A percentile compares a stretch with the other conserved stretches of the same genome.
Evolutionary conservation across 331 rosid genomes (phyloP).

Genomic region (Dryas integrifolia): DNA sequence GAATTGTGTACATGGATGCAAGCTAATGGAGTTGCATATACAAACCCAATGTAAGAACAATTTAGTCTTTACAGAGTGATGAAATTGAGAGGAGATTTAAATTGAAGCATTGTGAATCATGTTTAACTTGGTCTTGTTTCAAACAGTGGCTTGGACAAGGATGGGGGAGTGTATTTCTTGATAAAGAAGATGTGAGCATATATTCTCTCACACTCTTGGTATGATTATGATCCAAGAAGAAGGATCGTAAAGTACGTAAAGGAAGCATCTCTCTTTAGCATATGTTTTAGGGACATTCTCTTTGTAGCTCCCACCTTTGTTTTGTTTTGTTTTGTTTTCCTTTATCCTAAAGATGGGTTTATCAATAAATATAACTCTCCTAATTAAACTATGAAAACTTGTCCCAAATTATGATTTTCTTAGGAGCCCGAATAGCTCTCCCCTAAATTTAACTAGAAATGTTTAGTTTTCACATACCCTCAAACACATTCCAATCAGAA

Average conservation of each 20-base stretch:
- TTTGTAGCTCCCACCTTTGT: conserved; percentile 52
- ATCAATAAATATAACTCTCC: neutral
- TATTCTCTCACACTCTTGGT: conserved; percentile 45
- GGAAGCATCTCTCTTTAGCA: conserved; percentile 56
- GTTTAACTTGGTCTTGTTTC: neutral
- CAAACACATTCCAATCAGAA: too few species aligned
- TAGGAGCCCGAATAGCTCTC: neutral
- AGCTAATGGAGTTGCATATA: too few species aligned
- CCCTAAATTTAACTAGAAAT: too few species aligned
- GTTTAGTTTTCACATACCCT: too few species aligned
- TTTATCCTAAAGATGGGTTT: conserved; percentile 17
- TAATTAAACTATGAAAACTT: neutral
- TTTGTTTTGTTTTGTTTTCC: conserved; percentile 31
- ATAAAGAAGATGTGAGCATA: conserved; percentile 47
- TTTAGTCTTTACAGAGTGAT: neutral
- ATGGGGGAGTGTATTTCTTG: neutral
- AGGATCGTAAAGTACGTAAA: conserved; percentile 42
- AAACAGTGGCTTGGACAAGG: neutral
- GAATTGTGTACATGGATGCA: too few species aligned
- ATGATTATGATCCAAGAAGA: conserved; percentile 50
- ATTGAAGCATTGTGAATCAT: neutral
- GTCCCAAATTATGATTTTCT: neutral
- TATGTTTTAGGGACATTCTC: conserved; percentile 60
- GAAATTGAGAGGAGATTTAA: neutral
- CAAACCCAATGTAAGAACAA: neutral